Conservation (phyloP, 331 rosid genomes). For the Cydonia oblonga region DNA sequence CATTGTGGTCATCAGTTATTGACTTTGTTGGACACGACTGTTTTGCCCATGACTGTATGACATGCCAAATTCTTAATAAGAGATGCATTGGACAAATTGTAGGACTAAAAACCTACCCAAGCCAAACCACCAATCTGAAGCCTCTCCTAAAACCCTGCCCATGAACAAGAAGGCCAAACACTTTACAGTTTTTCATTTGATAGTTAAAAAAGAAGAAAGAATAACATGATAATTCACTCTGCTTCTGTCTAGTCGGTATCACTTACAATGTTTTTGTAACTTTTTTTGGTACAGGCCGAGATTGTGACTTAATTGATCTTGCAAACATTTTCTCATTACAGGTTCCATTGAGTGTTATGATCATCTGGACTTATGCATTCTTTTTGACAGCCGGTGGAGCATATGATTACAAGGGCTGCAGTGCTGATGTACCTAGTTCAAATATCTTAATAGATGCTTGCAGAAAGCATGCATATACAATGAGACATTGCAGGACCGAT, state of each 20-base stretch:
- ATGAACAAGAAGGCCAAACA: background rate
- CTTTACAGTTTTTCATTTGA: no score
- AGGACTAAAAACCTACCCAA: background rate
- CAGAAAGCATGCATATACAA: conserved; percentile 71
- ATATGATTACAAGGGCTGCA: conserved; percentile 73
- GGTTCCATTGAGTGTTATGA: conserved; percentile 72
- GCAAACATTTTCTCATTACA: conserved; percentile 26
- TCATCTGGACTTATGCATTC: conserved; percentile 72
- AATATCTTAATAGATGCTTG: conserved; percentile 72
- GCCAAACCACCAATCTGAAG: background rate
- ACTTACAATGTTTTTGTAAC: background rate
- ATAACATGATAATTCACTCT: background rate
- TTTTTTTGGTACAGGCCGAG: background rate
- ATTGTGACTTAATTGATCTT: conserved; percentile 7
- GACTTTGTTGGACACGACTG: background rate
- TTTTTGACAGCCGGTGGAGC: conserved; percentile 92
- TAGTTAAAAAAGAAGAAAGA: background rate
- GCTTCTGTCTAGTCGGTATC: background rate
- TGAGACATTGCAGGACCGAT: conserved; percentile 85
- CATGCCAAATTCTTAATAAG: background rate
- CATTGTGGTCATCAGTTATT: background rate
- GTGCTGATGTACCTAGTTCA: conserved; percentile 70
- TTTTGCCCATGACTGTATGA: background rate
- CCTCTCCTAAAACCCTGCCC: background rate
- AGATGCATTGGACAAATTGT: background rate